phyloP scores from a whole-genome alignment of 257 asterid species.

The Lantana camara region DNA sequence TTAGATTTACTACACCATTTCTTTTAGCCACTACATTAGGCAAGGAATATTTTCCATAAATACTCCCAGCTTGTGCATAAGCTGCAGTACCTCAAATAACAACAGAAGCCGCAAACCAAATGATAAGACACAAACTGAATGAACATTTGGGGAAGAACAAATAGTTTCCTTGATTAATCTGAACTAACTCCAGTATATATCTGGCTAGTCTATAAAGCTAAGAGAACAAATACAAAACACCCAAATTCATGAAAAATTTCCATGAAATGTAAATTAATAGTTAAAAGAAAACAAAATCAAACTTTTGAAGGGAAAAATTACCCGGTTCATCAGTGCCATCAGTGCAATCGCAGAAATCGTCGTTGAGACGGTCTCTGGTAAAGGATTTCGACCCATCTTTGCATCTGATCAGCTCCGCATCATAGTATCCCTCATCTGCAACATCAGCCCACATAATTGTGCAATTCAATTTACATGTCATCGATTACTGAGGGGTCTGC shows the following conservation, averaged over 20 bases:
- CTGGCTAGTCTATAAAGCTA: too few species aligned
- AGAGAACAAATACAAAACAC: too few species aligned
- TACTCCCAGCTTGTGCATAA: conserved; percentile 3
- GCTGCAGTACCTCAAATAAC: background rate
- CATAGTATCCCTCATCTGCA: conserved; percentile 71
- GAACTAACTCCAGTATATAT: too few species aligned
- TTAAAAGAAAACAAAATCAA: too few species aligned
- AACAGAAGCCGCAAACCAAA: background rate
- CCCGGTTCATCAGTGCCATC: conserved; percentile 98
- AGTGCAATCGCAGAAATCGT: conserved; percentile 81
- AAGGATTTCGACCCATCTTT: conserved; percentile 82
- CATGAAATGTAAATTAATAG: too few species aligned
- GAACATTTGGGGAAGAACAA: too few species aligned
- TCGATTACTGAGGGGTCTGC: background rate
- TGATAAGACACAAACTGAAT: background rate
- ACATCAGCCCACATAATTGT: conserved; percentile 21
- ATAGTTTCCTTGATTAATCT: too few species aligned
- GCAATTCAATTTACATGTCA: background rate
- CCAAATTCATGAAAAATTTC: too few species aligned
- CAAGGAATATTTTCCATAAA: background rate
- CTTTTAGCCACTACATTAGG: conserved; percentile 1
- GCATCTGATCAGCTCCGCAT: conserved; percentile 63
- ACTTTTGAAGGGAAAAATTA: conserved; percentile 21
- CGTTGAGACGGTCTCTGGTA: conserved; percentile 75
- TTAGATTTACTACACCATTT: background rate